A percentile compares a stretch with the other conserved stretches of the same genome.
Evolutionary conservation across 768 basidiomycete genomes (phyloP).

Genomic region (Amanita molliuscula): DNA sequence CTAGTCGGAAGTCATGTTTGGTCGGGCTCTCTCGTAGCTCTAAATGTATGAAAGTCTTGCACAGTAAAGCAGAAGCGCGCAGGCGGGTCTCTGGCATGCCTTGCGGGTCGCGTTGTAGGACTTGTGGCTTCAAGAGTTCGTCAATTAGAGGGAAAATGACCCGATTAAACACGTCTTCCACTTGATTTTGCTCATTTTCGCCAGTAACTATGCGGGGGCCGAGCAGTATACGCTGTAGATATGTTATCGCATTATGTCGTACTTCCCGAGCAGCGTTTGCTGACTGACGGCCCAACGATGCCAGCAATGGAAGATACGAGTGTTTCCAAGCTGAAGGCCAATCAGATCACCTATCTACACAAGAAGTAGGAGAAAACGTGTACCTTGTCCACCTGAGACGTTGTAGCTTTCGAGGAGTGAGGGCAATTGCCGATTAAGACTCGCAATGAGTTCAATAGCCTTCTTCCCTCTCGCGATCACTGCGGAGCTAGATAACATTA

Average conservation of each 20-base stretch:
- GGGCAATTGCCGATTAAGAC: conserved; percentile 57
- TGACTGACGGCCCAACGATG: conserved; percentile 70
- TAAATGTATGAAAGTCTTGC: conserved; percentile 94
- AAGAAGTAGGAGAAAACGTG: not conserved
- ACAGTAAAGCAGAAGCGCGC: conserved; percentile 79
- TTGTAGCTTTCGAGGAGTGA: conserved; percentile 42
- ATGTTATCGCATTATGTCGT: conserved; percentile 67
- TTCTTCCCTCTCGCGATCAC: conserved; percentile 71
- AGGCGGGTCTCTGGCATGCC: conserved; percentile 90
- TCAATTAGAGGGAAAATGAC: conserved; percentile 89
- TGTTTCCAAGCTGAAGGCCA: conserved; percentile 57
- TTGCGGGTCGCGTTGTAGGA: conserved; percentile 65
- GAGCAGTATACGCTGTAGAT: conserved; percentile 77
- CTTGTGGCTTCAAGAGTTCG: conserved; percentile 79
- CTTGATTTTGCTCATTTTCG: conserved; percentile 46
- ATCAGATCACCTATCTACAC: not conserved
- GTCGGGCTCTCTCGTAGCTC: conserved; percentile 60
- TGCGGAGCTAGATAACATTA: conserved; percentile 43
- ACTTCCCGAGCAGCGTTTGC: conserved; percentile 78
- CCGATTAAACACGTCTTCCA: conserved; percentile 80
- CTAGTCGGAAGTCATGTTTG: conserved; percentile 51
- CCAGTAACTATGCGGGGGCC: conserved; percentile 61
- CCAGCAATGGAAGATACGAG: conserved; percentile 64
- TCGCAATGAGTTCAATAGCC: conserved; percentile 72
- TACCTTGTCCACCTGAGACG: conserved; percentile 33